These are phyloP conservation scores for Lippia alba DNA, from an alignment of 305 asterid species.

Conservation along the genomic window DNA sequence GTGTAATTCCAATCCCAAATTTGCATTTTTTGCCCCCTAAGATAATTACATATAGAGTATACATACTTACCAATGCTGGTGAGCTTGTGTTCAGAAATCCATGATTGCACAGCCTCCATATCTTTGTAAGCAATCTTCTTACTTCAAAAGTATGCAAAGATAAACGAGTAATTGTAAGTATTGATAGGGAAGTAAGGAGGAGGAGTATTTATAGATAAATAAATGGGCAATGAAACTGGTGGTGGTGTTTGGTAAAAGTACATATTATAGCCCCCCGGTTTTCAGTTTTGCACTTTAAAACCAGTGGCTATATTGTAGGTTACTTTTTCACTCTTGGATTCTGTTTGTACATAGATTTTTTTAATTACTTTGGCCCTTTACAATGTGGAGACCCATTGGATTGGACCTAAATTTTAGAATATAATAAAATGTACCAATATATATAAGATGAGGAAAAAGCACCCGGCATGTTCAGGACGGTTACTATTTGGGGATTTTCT, in stretches of 20 bases:
- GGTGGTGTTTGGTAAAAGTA: background rate
- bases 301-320: conserved; percentile 34
- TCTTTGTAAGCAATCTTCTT: background rate
- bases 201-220: conserved; percentile 13
- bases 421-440: no score
- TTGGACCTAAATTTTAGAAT: conserved; percentile 4
- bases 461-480: conserved; percentile 11
- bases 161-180: background rate
- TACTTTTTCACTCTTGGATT: conserved; percentile 12
- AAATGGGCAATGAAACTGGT: background rate
- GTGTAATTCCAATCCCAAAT: no score
- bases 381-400: conserved; percentile 28
- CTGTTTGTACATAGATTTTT: background rate
- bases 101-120: conserved; percentile 72
- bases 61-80: conserved; percentile 61
- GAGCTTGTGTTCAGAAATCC: conserved; percentile 82
- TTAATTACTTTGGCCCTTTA: conserved; percentile 22
- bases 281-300: conserved; percentile 34
- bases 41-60: no score
- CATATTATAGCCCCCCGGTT: conserved; percentile 43
- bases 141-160: background rate
- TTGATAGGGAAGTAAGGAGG: background rate
- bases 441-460: background rate
- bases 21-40: no score
- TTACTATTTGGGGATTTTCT: conserved; percentile 15